Base-by-base conservation (phyloP, 164 flowering plant genomes). In the Magnolia officinalis region DNA sequence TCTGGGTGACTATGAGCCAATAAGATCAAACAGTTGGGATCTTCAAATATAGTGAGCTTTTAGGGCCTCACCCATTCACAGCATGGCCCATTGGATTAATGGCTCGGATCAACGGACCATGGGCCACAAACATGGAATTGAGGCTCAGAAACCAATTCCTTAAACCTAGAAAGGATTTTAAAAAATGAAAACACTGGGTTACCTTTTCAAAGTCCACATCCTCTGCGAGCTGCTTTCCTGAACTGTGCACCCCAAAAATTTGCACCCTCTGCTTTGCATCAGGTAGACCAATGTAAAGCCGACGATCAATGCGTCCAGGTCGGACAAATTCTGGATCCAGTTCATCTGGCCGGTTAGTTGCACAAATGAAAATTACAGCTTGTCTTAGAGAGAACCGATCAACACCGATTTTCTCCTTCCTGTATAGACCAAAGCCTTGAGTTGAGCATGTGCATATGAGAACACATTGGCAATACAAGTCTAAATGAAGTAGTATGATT, bases 271-370 rank as follows among this genome's bases (percentile, higher is more conserved):
- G 99, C 80, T 90, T 87, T 65, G 97, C 94, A 87, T 94, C 93
- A 70, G 99, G 99, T 78, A 96, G 88, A 64, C 97, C 98, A 77
- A 96, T 87, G 82, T 88, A 86, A 66, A 94, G 75, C 20, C 96
- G 98, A 23, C 99, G 97, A 74, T 96, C 99, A 84, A 96, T 96
- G 50, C 97, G 94, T 73, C 99, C 98, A 74, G 91, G 83, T 10
- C 91, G 92, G 70, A 94, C 92, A 87, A 96, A 91, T 52, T 94
- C 97, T 37, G 81, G 78, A 83, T 96, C 98, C 76, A 96, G 78
- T 84, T 91, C 97, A 88, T 92, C 96, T 58, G 98, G 98, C 81
- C 97, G 86, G 88, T 96, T 96, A 61, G 99, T 96, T 67, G 99
- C 99, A 83, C 99, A 96, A 74, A 96, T 83, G 85, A 96, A 96